These are phyloP conservation scores for Colletotrichum tanaceti DNA, from an alignment of 2,329 filamentous ascomycete species.

Conservation along the genomic window DNA sequence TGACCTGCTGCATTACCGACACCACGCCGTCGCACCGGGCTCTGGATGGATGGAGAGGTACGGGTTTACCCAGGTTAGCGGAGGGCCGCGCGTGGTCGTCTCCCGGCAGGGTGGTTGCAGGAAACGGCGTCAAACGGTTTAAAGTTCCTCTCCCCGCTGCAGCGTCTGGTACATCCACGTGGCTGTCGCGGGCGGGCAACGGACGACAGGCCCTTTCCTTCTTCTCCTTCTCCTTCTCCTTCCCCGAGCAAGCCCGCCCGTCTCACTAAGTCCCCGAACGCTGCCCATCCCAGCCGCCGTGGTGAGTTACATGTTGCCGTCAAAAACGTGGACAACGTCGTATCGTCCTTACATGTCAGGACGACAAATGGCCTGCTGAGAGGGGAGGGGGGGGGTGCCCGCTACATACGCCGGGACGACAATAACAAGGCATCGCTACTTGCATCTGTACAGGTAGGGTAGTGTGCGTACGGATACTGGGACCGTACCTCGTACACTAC, in stretches of 20 bases:
- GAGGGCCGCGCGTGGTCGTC: neutral
- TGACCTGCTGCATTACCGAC: neutral
- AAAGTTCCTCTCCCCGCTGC: conserved; percentile 29
- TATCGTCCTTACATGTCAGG: conserved; percentile 20
- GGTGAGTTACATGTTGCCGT: conserved; percentile 31
- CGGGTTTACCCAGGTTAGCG: too few species aligned
- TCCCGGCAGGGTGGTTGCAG: conserved; percentile 4
- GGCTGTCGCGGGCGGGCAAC: conserved; percentile 26
- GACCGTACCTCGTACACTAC: too few species aligned
- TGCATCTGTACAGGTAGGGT: too few species aligned
- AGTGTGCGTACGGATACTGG: too few species aligned
- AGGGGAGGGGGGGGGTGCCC: neutral
- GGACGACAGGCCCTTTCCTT: conserved; percentile 19
- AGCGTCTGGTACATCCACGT: conserved; percentile 35
- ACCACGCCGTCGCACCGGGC: neutral
- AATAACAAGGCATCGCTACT: neutral
- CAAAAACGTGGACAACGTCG: conserved; percentile 36
- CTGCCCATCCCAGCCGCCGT: conserved; percentile 18
- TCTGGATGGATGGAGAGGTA: neutral
- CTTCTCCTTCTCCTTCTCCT: neutral
- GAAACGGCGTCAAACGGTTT: conserved; percentile 29
- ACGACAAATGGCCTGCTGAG: conserved; percentile 9
- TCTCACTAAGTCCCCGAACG: conserved; percentile 23
- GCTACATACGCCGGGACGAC: conserved; percentile 17
- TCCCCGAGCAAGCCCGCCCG: conserved; percentile 6